Percentiles rank a stretch among this genome's conserved stretches.
phyloP scores from a whole-genome alignment of 345 rosid genomes.

The Excoecaria cochinchinensis region DNA sequence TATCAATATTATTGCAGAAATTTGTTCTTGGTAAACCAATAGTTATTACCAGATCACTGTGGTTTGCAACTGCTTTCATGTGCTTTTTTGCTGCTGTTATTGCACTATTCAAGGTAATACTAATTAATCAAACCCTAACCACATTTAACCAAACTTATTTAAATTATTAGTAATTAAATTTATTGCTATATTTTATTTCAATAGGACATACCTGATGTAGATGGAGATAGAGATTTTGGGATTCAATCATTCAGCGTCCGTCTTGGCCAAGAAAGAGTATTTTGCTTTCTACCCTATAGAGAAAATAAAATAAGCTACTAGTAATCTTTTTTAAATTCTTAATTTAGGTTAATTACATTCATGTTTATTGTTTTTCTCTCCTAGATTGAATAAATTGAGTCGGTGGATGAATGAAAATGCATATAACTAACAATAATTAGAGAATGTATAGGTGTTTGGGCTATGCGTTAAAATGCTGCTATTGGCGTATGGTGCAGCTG shows the following conservation, averaged over 20 bases:
- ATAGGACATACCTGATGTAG: conserved; percentile 44
- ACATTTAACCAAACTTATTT: not conserved
- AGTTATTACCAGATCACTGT: conserved; percentile 22
- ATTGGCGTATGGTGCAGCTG: conserved; percentile 31
- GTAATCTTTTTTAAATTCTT: too few species aligned
- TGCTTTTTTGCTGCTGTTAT: conserved; percentile 36
- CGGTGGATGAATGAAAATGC: too few species aligned
- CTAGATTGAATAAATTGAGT: too few species aligned
- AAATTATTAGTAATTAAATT: not conserved
- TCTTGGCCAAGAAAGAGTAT: conserved; percentile 31
- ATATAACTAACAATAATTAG: too few species aligned
- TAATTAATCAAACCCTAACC: not conserved
- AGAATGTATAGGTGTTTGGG: conserved; percentile 28
- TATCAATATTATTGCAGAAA: conserved; percentile 22
- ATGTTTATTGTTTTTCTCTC: too few species aligned
- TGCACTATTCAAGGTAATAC: conserved; percentile 33
- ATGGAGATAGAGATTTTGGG: conserved; percentile 36
- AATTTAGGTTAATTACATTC: too few species aligned
- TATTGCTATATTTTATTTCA: not conserved
- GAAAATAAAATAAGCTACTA: too few species aligned
- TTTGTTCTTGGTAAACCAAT: conserved; percentile 37
- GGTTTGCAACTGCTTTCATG: conserved; percentile 36
- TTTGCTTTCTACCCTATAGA: not conserved
- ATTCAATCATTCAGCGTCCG: conserved; percentile 29
- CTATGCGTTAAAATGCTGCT: conserved; percentile 31